Evolutionary conservation across 345 rosid species (phyloP).

Genomic region (Camelina neglecta): DNA sequence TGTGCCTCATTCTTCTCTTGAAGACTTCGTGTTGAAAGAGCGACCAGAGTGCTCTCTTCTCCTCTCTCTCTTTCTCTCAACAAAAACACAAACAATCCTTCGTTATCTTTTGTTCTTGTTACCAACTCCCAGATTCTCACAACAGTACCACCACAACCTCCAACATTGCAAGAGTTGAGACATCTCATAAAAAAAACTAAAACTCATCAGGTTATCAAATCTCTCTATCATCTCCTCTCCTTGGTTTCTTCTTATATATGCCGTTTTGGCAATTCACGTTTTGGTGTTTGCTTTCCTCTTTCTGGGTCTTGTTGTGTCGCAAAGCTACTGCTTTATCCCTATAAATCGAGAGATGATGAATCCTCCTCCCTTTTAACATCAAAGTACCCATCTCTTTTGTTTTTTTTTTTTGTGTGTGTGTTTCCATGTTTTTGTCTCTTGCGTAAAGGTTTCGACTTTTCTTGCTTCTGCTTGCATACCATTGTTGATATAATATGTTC

Average conservation of each 20-base stretch:
- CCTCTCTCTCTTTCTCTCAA: conserved; percentile 24
- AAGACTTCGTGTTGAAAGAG: conserved; percentile 49
- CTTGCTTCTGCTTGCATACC: conserved; percentile 30
- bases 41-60: conserved; percentile 38
- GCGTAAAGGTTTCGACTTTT: conserved; percentile 39
- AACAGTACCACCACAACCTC: conserved; percentile 28
- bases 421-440: conserved; percentile 49
- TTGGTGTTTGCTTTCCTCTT: conserved; percentile 28
- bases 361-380: conserved; percentile 38
- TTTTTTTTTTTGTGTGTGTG: conserved; percentile 13
- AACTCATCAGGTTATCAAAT: conserved; percentile 43
- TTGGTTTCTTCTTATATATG: not conserved
- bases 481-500: conserved; percentile 38
- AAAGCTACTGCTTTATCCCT: conserved; percentile 36
- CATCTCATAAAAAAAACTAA: not conserved
- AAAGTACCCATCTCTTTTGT: conserved; percentile 44
- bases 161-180: conserved; percentile 38
- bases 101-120: conserved; percentile 20
- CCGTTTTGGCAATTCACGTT: conserved; percentile 50
- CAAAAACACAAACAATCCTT: conserved; percentile 25
- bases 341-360: conserved; percentile 30
- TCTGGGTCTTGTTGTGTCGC: conserved; percentile 31
- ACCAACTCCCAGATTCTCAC: conserved; percentile 33
- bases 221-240: conserved; percentile 34
- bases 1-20: conserved; percentile 35